These are phyloP conservation scores for Daldinia loculata DNA, from an alignment of 495 filamentous ascomycete genomes.

Conservation along the genomic window DNA sequence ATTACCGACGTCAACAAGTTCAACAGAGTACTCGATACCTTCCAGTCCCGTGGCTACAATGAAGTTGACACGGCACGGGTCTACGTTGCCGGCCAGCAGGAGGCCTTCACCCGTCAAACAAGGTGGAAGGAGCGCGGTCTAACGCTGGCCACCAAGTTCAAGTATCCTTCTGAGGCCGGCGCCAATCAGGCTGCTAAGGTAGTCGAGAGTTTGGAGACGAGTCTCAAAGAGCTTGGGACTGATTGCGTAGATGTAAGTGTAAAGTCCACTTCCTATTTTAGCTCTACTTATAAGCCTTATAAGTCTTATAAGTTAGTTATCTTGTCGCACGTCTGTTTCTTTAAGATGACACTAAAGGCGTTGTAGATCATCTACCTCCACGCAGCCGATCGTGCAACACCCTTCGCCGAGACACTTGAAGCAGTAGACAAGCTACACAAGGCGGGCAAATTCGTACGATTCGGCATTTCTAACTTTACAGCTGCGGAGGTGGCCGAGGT, in stretches of 20 bases:
- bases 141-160: slow-evolving; percentile 82
- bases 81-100: slow-evolving; percentile 79
- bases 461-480: slow-evolving; percentile 86
- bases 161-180: slow-evolving; percentile 69
- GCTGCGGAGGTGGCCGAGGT: slow-evolving; percentile 93
- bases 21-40: slow-evolving; percentile 70
- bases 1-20: slow-evolving; percentile 74
- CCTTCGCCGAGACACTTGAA: slow-evolving; percentile 81
- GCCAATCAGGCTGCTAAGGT: slow-evolving; percentile 69
- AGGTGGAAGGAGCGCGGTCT: slow-evolving; percentile 84
- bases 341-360: slow-evolving; percentile 5
- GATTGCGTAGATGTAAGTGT: slow-evolving; percentile 71
- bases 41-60: slow-evolving; percentile 77
- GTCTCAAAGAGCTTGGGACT: slow-evolving; percentile 75
- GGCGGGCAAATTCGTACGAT: slow-evolving; percentile 83
- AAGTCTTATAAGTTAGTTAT: background rate
- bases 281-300: background rate
- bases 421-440: slow-evolving; percentile 83
- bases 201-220: slow-evolving; percentile 67
- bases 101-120: slow-evolving; percentile 79
- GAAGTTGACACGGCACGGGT: slow-evolving; percentile 82
- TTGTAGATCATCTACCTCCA: slow-evolving; percentile 83
- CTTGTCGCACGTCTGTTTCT: background rate
- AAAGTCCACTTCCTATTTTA: background rate
- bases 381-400: slow-evolving; percentile 78